A percentile compares a stretch with the other conserved stretches of the same genome.
Evolutionary conservation across 768 basidiomycete genomes (phyloP).

Genomic region (Macrocybe gigantea): DNA sequence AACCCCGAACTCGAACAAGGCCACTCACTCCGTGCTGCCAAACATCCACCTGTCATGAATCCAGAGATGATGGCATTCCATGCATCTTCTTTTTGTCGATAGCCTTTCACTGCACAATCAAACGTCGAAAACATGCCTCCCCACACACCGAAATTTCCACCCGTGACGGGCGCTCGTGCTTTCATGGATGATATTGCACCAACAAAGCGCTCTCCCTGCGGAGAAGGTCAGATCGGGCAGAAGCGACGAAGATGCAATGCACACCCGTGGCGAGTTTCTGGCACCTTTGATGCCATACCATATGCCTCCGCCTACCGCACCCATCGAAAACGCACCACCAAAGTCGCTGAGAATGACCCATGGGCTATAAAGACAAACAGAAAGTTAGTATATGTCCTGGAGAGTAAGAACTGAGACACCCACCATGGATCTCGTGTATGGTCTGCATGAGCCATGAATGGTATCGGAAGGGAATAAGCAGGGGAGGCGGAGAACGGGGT

Average conservation of each 20-base stretch:
- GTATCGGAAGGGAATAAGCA: conserved; percentile 11
- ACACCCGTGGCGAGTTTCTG: conserved; percentile 88
- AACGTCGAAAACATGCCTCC: conserved; percentile 99
- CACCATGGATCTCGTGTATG: conserved; percentile 93
- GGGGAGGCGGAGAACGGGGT: conserved; percentile 2
- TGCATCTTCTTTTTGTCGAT: conserved; percentile 94
- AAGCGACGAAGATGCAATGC: conserved; percentile 17
- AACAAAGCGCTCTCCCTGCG: conserved; percentile 86
- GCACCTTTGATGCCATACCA: conserved; percentile 99
- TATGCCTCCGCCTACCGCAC: conserved; percentile 94
- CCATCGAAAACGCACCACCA: conserved; percentile 97
- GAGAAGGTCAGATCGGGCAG: conserved; percentile 2
- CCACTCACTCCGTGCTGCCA: conserved; percentile 86
- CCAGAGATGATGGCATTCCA: conserved; percentile 99
- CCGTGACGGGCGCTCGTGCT: conserved; percentile 95
- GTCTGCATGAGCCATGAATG: conserved; percentile 80
- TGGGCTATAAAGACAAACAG: conserved; percentile 48
- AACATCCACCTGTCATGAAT: conserved; percentile 96
- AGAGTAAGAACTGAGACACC: conserved; percentile 8
- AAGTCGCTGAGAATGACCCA: conserved; percentile 99
- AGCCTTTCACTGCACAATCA: conserved; percentile 96
- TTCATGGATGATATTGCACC: conserved; percentile 96
- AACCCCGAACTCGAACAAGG: too few species aligned
- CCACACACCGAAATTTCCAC: conserved; percentile 95
- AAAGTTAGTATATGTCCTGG: background rate